Evolutionary conservation across 495 filamentous ascomycete species (phyloP), one percentile per base, ranked within the genome.

Genomic region (Aspergillus conjunctus): DNA sequence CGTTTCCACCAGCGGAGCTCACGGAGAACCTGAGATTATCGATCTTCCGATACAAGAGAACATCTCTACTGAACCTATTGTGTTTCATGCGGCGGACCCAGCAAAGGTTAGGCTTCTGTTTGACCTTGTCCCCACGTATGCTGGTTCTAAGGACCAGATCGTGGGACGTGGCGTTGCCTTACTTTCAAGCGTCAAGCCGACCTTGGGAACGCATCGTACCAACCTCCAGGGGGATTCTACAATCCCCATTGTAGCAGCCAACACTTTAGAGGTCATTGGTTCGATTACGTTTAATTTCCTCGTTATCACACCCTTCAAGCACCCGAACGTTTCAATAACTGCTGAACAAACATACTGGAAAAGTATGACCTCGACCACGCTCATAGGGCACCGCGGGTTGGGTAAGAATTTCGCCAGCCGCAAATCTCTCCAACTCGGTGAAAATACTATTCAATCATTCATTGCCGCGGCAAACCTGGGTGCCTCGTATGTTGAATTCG

Each of bases 61-160:
- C 64, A 90, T 97, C 61, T 88, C 87, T 31, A 97, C 93, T 0
- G 93, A 96, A 62, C 94, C 94, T 0, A 91, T 98, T 32, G 83
- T 89, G 0, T 98, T 98, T 74, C 89, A 87, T 54, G 87, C 93
- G 0, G 79, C 71, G 15, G 92, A 98, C 68, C 80, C 84, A 2
- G 80, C 82, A 56, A 92, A 91, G 66, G 93, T 97, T 43, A 91
- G 92, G 73, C 78, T 98, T 20, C 79, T 94, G 39, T 98, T 98
- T 65, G 94, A 98, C 67, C 91, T 98, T 56, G 87, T 98, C 10
- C 94, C 93, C n/a, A 98, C 95, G 2, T 97, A 98, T 76, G 86
- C 92, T 39, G 95, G 93, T n/a, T 87, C 87, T 17, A 85, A 91
- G 52, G 91, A 96, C 54, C 81, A 89, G 62, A 89, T 95, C 62